Conservation (phyloP, 352 stramenopile genomes). For the Aphanomyces invadans region DNA sequence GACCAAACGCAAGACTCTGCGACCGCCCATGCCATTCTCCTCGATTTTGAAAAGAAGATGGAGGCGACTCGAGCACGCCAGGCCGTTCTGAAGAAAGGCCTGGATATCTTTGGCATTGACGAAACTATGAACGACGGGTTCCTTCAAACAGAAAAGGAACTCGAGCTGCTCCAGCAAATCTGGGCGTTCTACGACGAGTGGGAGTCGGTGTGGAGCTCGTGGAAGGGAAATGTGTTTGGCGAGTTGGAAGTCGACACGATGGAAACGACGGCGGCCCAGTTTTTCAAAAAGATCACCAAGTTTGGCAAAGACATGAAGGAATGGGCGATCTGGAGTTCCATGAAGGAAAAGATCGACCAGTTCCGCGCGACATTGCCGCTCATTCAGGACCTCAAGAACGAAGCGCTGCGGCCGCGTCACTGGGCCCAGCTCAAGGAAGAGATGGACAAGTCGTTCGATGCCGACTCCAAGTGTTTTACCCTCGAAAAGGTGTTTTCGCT, state of each 20-base stretch:
- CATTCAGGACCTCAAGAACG: constrained; percentile 90
- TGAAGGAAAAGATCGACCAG: constrained; percentile 92
- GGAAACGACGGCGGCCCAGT: constrained; percentile 81
- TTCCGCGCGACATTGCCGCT: constrained; percentile 87
- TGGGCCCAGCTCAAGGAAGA: constrained; percentile 86
- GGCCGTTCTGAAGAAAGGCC: constrained; percentile 74
- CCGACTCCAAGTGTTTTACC: constrained; percentile 65
- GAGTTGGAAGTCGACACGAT: constrained; percentile 90
- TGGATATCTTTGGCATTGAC: constrained; percentile 90
- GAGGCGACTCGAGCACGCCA: constrained; percentile 59
- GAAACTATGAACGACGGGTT: constrained; percentile 82
- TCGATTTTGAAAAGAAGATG: constrained; percentile 87
- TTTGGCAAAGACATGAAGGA: constrained; percentile 90
- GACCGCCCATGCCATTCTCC: constrained; percentile 49
- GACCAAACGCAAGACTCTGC: constrained; percentile 46
- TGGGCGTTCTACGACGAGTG: constrained; percentile 86
- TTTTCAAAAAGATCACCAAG: constrained; percentile 91
- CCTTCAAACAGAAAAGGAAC: constrained; percentile 77
- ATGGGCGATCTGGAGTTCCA: constrained; percentile 86
- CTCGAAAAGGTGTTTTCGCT: constrained; percentile 83
- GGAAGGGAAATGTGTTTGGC: constrained; percentile 89
- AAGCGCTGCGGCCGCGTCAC: constrained; percentile 77
- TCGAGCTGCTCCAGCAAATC: constrained; percentile 86
- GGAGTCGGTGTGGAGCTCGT: constrained; percentile 83
- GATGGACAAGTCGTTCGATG: constrained; percentile 79